Conservation (phyloP, 1,139 yeast species). For the Hyphopichia wangnamkhiaoensis region DNA sequence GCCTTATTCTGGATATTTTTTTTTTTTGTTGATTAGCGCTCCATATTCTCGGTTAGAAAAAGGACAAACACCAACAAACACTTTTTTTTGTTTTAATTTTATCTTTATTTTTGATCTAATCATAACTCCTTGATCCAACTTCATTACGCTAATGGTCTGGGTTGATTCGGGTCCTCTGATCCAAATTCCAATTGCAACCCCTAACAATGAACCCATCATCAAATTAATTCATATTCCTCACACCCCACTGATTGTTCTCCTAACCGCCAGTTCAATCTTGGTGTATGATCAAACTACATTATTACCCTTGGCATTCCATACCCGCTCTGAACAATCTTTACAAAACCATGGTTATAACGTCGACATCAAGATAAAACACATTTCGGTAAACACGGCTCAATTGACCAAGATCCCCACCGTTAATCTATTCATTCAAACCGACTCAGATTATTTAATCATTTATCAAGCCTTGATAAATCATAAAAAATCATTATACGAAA, state of each 20-base stretch:
- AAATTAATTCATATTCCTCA: slow-evolving; percentile 32
- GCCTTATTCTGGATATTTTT: no score
- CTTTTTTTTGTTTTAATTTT: no score
- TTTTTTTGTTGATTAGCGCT: no score
- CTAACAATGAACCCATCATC: slow-evolving; percentile 20
- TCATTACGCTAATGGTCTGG: slow-evolving; percentile 32
- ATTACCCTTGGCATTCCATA: slow-evolving; percentile 36
- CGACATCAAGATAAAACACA: slow-evolving; percentile 27
- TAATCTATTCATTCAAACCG: slow-evolving; percentile 39
- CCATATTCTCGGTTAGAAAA: no score
- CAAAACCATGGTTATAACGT: slow-evolving; percentile 34
- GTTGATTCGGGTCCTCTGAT: slow-evolving; percentile 35
- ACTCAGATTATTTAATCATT: slow-evolving; percentile 31
- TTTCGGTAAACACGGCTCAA: slow-evolving; percentile 26
- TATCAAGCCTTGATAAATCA: slow-evolving; percentile 35
- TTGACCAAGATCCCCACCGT: slow-evolving; percentile 27
- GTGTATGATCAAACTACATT: slow-evolving; percentile 33
- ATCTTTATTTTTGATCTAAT: no score
- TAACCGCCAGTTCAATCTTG: slow-evolving; percentile 29
- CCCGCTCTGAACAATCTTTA: slow-evolving; percentile 31
- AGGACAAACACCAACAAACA: no score
- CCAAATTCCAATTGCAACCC: slow-evolving; percentile 28
- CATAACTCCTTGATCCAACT: no score
- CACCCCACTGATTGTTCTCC: slow-evolving; percentile 34
- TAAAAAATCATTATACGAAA: slow-evolving; percentile 33